Evolutionary conservation across 257 asterid genomes (phyloP), one percentile per base, ranked within the genome.

Genomic region (Coffea canephora): DNA sequence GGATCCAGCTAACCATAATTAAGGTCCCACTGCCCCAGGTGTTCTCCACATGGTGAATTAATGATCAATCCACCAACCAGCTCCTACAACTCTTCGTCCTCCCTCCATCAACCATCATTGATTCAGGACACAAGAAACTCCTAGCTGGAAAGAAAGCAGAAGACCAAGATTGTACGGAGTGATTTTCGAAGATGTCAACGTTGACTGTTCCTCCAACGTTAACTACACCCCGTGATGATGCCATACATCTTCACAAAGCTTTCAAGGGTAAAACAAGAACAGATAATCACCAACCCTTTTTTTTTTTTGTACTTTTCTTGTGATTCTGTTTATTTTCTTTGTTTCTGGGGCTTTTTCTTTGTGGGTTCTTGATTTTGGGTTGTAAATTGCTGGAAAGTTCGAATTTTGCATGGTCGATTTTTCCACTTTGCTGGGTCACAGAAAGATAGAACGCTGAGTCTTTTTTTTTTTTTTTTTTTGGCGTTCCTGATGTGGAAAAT

Each of bases 141-240:
- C 43, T 3, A 39, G 43, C 43, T 39, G 5, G 4, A 39, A 39
- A 39, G 43, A 39, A 39, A 39, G 43, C 43, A 39, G 43, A 39
- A 39, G 43, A 39, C 43, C 43, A 39, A 39, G 43, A 39, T 39
- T 16, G 8, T 50, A 77, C 79, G 62, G 77, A 34, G 55, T 31
- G 27, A 19, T 54, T 31, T 31, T 69, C 8, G 23, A 77, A 81
- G 59, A 95, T 93, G 99, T 83, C 98, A 50, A 85, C 95, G 4
- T 14, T 93, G 75, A 89, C 81, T 54, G 73, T 92, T 65, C 95
- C 98, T 76, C 96, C 94, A 15, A 83, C 87, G 79, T 78, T 95
- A 72, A 82, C 94, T 25, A 83, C 97, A 15, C 99, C 99, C 13
- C 97, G 98, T 6, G 97, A 95, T 75, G 99, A 95, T 81, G 99